A percentile compares a stretch with the other conserved stretches of the same genome.
These are phyloP conservation scores for Russula foetens DNA, from an alignment of 768 basidiomycete genomes.

Conservation along the genomic window DNA sequence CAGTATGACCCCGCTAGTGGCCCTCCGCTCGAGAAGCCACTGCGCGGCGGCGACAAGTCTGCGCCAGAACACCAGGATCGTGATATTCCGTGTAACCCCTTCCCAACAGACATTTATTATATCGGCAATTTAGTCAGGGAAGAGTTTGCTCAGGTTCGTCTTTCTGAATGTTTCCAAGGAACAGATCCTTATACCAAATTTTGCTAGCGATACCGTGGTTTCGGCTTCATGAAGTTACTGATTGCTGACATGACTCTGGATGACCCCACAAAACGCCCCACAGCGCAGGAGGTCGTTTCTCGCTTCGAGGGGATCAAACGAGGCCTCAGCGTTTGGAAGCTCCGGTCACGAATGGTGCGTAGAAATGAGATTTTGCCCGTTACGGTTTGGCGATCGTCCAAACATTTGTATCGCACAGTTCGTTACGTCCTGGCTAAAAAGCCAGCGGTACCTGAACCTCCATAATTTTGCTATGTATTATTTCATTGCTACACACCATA, in stretches of 20 bases:
- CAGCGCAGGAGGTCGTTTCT: slow-evolving; percentile 26
- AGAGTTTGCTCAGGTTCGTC: too few species aligned
- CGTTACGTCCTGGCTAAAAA: not conserved
- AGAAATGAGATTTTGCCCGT: not conserved
- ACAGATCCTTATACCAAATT: too few species aligned
- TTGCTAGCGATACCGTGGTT: not conserved
- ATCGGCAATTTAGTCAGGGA: slow-evolving; percentile 24
- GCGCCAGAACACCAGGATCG: slow-evolving; percentile 26
- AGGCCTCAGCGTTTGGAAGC: not conserved
- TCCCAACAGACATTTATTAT: slow-evolving; percentile 29
- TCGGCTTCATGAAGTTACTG: slow-evolving; percentile 5
- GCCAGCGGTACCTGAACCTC: not conserved
- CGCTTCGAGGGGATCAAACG: not conserved
- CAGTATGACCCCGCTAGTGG: slow-evolving; percentile 23
- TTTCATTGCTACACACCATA: too few species aligned
- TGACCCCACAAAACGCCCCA: slow-evolving; percentile 29
- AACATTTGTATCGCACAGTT: not conserved
- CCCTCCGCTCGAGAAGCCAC: slow-evolving; percentile 22
- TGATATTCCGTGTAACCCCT: slow-evolving; percentile 22
- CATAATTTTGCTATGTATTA: too few species aligned
- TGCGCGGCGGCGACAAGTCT: slow-evolving; percentile 35
- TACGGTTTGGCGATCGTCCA: not conserved
- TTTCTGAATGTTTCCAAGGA: too few species aligned
- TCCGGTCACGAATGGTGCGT: not conserved
- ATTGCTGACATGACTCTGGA: slow-evolving; percentile 30